Evolutionary conservation across 139 green algal species (phyloP).

Genomic region (Chlorella sp.): DNA sequence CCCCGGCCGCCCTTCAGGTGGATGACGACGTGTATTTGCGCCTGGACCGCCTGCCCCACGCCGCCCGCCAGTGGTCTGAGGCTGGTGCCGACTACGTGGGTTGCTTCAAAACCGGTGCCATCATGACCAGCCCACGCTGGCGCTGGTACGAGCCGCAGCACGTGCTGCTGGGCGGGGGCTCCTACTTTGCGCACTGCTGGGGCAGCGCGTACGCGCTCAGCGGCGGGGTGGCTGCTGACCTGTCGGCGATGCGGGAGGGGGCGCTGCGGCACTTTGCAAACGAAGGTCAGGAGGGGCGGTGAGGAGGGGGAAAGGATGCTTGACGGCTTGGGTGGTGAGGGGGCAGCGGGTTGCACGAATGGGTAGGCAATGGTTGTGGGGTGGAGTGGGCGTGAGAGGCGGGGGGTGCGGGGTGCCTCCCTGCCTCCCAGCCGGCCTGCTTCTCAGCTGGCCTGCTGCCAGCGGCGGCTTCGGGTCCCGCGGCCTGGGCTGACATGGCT

Average conservation of each 20-base stretch:
- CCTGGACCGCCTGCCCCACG: slow-evolving; percentile 49
- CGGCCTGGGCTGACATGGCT: background rate
- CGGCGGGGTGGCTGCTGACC: slow-evolving; percentile 33
- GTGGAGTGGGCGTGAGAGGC: background rate
- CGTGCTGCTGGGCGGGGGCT: slow-evolving; percentile 50
- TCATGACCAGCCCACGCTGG: slow-evolving; percentile 42
- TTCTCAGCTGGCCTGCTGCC: no score
- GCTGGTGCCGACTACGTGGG: slow-evolving; percentile 66
- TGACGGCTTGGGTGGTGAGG: background rate
- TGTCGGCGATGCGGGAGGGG: slow-evolving; percentile 38
- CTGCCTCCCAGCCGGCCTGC: no score
- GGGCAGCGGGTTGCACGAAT: background rate
- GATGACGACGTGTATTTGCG: slow-evolving; percentile 79
- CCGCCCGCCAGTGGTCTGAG: slow-evolving; percentile 59
- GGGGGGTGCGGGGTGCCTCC: background rate
- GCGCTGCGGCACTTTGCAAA: slow-evolving; percentile 68
- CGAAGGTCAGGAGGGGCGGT: slow-evolving; percentile 45
- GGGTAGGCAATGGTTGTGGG: background rate
- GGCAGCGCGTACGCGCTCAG: slow-evolving; percentile 67
- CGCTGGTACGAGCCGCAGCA: slow-evolving; percentile 67
- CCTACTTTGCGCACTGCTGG: slow-evolving; percentile 74
- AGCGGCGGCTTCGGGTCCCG: no score
- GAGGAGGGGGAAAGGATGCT: background rate
- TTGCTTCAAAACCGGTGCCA: slow-evolving; percentile 74
- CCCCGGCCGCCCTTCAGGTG: slow-evolving; percentile 41